Evolutionary conservation across 1,284 basidiomycete species (phyloP).

Genomic region (Pseudozyma thailandica): DNA sequence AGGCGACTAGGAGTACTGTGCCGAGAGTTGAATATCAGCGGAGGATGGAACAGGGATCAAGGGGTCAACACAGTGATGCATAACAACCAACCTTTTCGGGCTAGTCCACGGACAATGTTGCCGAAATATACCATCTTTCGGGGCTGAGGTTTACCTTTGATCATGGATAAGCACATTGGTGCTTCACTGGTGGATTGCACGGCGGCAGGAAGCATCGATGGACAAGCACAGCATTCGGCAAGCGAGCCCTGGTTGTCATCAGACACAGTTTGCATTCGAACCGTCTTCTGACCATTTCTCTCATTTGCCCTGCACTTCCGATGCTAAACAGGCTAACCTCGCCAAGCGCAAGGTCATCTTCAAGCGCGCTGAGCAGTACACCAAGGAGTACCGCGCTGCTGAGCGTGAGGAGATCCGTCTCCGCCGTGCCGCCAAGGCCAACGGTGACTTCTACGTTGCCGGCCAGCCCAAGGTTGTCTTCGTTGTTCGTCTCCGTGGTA

Average conservation of each 20-base stretch:
- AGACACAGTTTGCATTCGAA: neutral
- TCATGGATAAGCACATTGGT: neutral
- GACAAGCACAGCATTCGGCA: conserved; percentile 3
- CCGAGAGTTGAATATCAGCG: neutral
- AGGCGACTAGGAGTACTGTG: too few species aligned
- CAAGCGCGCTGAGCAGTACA: conserved; percentile 98
- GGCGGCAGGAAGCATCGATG: neutral
- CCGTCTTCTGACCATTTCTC: conserved; percentile 20
- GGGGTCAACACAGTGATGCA: conserved; percentile 57
- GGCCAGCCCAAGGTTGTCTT: conserved; percentile 98
- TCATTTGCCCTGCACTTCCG: neutral
- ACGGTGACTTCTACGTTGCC: conserved; percentile 96
- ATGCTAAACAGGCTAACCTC: conserved; percentile 77
- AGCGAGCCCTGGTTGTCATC: neutral
- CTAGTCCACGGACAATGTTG: conserved; percentile 66
- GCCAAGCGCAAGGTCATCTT: conserved; percentile 97
- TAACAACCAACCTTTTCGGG: conserved; percentile 57
- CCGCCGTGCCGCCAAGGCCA: conserved; percentile 88
- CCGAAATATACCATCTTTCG: conserved; percentile 68
- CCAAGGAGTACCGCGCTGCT: conserved; percentile 91
- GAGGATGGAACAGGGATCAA: conserved; percentile 10
- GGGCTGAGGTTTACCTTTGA: conserved; percentile 60
- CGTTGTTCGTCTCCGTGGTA: conserved; percentile 89
- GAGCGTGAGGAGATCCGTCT: conserved; percentile 97
- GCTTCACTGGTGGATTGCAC: neutral